A percentile compares a stretch with the other conserved stretches of the same genome.
phyloP scores from a whole-genome alignment of 208 protist genomes.

The Acanthamoeba sp. region DNA sequence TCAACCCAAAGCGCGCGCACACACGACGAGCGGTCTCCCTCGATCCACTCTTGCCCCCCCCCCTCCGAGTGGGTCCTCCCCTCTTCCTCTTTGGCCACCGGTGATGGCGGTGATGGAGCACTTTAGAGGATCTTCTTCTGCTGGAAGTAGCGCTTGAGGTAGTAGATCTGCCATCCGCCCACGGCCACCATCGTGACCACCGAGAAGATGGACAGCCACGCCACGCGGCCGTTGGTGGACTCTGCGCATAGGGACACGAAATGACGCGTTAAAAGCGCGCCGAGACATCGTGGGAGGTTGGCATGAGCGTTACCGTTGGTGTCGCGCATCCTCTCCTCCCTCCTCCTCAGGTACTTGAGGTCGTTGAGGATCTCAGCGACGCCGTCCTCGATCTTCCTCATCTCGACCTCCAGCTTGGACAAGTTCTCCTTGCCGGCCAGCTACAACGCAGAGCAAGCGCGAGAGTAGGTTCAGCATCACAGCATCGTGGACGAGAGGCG shows the following conservation, averaged over 20 bases:
- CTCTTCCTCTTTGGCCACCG: too few species aligned
- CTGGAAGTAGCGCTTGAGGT: slow-evolving; percentile 82
- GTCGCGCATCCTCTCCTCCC: slow-evolving; percentile 56
- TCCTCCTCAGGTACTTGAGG: slow-evolving; percentile 72
- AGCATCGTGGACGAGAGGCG: too few species aligned
- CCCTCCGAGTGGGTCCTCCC: too few species aligned
- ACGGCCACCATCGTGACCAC: slow-evolving; percentile 69
- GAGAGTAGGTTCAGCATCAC: background rate
- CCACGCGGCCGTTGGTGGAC: slow-evolving; percentile 74
- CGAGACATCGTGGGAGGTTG: too few species aligned
- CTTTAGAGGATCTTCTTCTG: slow-evolving; percentile 81
- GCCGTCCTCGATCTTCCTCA: slow-evolving; percentile 69
- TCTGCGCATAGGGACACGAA: background rate
- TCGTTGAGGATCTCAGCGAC: slow-evolving; percentile 68
- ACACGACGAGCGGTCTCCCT: too few species aligned
- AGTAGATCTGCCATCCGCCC: slow-evolving; percentile 81
- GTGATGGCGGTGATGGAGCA: too few species aligned
- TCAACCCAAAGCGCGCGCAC: too few species aligned
- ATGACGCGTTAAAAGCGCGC: too few species aligned
- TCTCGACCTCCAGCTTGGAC: slow-evolving; percentile 59
- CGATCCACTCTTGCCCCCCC: too few species aligned
- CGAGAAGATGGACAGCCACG: slow-evolving; percentile 78
- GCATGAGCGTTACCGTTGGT: slow-evolving; percentile 68
- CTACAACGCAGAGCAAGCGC: background rate
- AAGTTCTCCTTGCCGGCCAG: slow-evolving; percentile 61